Conservation (phyloP, 768 basidiomycete genomes). For the Boletus barrowsii region DNA sequence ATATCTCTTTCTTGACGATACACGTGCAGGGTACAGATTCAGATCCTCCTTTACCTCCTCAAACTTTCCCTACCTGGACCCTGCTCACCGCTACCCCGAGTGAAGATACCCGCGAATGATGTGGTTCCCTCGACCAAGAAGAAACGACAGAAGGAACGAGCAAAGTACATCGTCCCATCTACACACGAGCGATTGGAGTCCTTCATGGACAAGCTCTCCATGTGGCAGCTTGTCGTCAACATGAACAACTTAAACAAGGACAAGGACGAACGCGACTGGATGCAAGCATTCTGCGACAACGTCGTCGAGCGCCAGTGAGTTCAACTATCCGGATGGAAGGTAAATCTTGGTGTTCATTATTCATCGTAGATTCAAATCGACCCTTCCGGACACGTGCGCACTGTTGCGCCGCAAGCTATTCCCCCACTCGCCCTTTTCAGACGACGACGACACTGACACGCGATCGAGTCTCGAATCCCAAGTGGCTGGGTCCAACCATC, state of each 20-base stretch:
- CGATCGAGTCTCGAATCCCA: constrained; percentile 13
- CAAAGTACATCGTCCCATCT: constrained; percentile 22
- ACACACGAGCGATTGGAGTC: constrained; percentile 58
- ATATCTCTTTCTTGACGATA: constrained; percentile 5
- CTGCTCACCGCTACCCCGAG: constrained; percentile 28
- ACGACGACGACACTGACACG: constrained; percentile 27
- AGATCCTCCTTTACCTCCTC: constrained; percentile 67
- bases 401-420: constrained; percentile 68
- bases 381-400: constrained; percentile 50
- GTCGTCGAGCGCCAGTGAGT: constrained; percentile 64
- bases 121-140: constrained; percentile 31
- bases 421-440: constrained; percentile 58
- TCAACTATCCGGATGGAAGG: background rate
- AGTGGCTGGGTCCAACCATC: background rate
- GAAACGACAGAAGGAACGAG: constrained; percentile 23
- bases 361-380: constrained; percentile 48
- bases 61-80: constrained; percentile 60
- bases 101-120: constrained; percentile 23
- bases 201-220: constrained; percentile 77
- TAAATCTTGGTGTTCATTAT: background rate
- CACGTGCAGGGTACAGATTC: constrained; percentile 61
- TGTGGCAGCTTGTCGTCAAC: constrained; percentile 61
- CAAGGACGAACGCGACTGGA: constrained; percentile 59
- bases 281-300: constrained; percentile 66
- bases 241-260: constrained; percentile 36